Base-by-base conservation (phyloP, 1,284 basidiomycete genomes). In the Anthracocystis setariae region DNA sequence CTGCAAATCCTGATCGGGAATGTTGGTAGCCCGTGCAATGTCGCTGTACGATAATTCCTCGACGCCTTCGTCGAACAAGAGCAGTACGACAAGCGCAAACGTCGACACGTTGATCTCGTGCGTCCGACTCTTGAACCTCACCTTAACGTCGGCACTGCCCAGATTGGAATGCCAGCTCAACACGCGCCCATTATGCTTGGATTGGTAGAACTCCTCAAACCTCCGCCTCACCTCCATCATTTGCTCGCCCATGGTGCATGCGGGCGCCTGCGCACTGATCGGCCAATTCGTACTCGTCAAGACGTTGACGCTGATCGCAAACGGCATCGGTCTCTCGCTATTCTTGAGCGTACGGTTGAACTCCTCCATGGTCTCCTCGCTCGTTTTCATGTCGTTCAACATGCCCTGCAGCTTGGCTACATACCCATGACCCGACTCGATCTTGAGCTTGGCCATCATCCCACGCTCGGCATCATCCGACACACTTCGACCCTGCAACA, bases 341-440 rank as follows among this genome's bases (percentile, higher is more conserved):
- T 87, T 88, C 39, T 85, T 84, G 24, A 90, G 79, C 76, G 90
- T 86, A 21, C 85, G 85, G 52, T 87, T 87, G 83, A 93, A 98
- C 5, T 87, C 88, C 50, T 88, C 86, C 86, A 91, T 92, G 8
- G 89, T 90, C 57, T 99, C 96, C 24, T 86, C 85, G 18, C 92
- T 95, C 37, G 96, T 84, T 78, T 90, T 92, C 89, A 99, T 95
- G 82, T 99, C 96, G 76, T 94, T 89, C 87, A 99, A 95, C 96
- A 99, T 99, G 54, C 96, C 95, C 83, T 98, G 95, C 73, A 98
- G 86, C 83, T 96, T 96, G 84, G 97, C 93, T 0, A 96, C 98
- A 82, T 98, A 99, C 80, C 95, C 93, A 80, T 92, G 92, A 8
- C 96, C 96, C 78, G 92, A 93, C 84, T 98, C 94, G 38, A 98